Base-by-base conservation (phyloP, 2,329 filamentous ascomycete genomes). In the Cercospora sp. region DNA sequence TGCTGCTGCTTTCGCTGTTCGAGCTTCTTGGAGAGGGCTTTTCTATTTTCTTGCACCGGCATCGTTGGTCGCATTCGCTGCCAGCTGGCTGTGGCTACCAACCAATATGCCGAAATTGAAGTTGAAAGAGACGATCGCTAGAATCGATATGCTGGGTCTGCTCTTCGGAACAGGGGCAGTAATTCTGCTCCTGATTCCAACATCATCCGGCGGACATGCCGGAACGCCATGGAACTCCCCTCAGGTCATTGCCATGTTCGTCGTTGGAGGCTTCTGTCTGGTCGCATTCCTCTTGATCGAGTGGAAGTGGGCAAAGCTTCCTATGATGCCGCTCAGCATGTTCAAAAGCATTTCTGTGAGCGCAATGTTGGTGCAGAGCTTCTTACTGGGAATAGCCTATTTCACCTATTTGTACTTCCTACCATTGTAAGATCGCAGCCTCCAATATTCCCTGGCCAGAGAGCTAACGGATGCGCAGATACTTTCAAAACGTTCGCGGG, bases 251-350 rank as follows among this genome's bases (percentile, higher is more conserved):
- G 37, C 13, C 37, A 40, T 40, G 37, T 40, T 40, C 13, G 5
- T 40, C 37, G 13, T 40, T 3, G 37, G 37, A 2, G 37, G 37
- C 37, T n/a, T 6, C 3, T 40, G 37, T n/a, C 37, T 40, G 37
- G 7, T 40, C 37, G 32, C 34, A n/a, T 89, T 89, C 70, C 62
- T 87, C 0, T 70, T 88, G 3, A 80, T 85, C 32, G 87, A 89
- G 71, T 86, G 84, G 82, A 86, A 84, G 71, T 77, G 85, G 26
- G 85, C 87, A 0, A 73, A 78, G 6, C 79, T 89, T 66, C 87
- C 87, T 0, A 88, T 89, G 85, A 84, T 88, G 78, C 86, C 69
- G 82, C 82, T 87, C 6, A 77, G 80, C 8, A 83, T 90, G 49
- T 90, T 89, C 77, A 82, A 79, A 43, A 87, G 83, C 69, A 78